These are phyloP conservation scores for Pyrrhoderma noxium DNA, from an alignment of 1,284 basidiomycete genomes.

Conservation along the genomic window DNA sequence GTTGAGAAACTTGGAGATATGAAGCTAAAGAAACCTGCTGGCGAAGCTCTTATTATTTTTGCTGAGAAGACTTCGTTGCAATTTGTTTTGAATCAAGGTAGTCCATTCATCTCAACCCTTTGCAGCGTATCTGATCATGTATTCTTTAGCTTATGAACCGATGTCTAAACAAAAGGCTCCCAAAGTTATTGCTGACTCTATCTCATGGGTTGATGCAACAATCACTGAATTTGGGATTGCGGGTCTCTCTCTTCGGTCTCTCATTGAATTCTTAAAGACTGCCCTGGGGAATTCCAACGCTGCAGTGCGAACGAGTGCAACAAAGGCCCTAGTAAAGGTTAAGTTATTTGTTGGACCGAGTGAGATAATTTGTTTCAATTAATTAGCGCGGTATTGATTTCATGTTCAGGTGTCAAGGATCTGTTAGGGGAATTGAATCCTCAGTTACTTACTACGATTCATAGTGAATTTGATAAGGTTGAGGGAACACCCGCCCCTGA, in stretches of 20 bases:
- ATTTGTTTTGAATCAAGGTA: conserved; percentile 90
- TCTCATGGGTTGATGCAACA: conserved; percentile 85
- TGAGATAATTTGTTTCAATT: conserved; percentile 31
- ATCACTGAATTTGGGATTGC: conserved; percentile 90
- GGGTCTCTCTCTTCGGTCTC: conserved; percentile 74
- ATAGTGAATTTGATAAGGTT: conserved; percentile 91
- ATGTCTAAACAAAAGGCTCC: conserved; percentile 94
- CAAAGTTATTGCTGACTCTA: conserved; percentile 90
- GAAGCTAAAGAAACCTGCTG: conserved; percentile 97
- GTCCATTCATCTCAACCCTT: conserved; percentile 21
- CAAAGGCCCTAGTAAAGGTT: conserved; percentile 86
- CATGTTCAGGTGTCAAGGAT: conserved; percentile 70
- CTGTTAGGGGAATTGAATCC: conserved; percentile 94
- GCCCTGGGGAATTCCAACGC: conserved; percentile 93
- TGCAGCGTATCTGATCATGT: conserved; percentile 12
- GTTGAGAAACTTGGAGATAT: conserved; percentile 95
- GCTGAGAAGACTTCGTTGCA: conserved; percentile 93
- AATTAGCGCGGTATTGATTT: conserved; percentile 1
- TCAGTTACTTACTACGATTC: conserved; percentile 88
- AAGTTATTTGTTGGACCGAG: conserved; percentile 88
- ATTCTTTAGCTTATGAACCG: conserved; percentile 74
- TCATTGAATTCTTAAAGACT: conserved; percentile 89
- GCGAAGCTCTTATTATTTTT: conserved; percentile 76
- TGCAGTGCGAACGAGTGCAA: conserved; percentile 90
- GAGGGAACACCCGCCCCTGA: conserved; percentile 74